A percentile compares a stretch with the other conserved stretches of the same genome.
phyloP scores from a whole-genome alignment of 106 monocot species.

The Phalaenopsis aphrodite region DNA sequence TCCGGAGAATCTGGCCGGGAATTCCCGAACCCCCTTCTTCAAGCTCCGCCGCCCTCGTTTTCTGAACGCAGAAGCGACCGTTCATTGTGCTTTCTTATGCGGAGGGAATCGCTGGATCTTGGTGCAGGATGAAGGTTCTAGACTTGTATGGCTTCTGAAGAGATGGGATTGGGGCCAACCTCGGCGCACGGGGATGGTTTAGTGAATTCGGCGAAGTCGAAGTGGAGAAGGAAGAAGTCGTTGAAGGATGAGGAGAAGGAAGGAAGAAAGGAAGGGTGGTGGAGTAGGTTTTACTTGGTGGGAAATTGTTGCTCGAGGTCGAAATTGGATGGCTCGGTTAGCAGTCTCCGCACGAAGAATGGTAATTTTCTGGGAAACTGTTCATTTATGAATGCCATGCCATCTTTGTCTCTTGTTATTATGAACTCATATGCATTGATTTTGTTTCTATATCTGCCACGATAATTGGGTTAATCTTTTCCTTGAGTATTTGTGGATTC shows the following conservation, averaged over 20 bases:
- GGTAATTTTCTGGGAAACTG: background rate
- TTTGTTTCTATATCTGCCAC: no score
- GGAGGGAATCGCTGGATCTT: background rate
- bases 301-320: background rate
- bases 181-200: background rate
- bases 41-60: background rate
- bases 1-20: background rate
- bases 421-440: no score
- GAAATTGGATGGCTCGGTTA: background rate
- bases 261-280: background rate
- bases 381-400: background rate
- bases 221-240: background rate
- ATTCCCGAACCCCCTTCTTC: background rate
- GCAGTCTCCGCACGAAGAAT: conserved; percentile 1
- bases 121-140: background rate
- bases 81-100: background rate
- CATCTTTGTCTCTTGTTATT: background rate
- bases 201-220: background rate
- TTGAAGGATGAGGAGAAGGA: background rate
- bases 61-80: background rate
- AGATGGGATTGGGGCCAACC: background rate
- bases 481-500: no score
- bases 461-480: no score
- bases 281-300: conserved; percentile 1
- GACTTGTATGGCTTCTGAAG: background rate